These are phyloP conservation scores for Stachybotrys chlorohalonatus DNA, from an alignment of 2,329 filamentous ascomycete species.

Conservation along the genomic window DNA sequence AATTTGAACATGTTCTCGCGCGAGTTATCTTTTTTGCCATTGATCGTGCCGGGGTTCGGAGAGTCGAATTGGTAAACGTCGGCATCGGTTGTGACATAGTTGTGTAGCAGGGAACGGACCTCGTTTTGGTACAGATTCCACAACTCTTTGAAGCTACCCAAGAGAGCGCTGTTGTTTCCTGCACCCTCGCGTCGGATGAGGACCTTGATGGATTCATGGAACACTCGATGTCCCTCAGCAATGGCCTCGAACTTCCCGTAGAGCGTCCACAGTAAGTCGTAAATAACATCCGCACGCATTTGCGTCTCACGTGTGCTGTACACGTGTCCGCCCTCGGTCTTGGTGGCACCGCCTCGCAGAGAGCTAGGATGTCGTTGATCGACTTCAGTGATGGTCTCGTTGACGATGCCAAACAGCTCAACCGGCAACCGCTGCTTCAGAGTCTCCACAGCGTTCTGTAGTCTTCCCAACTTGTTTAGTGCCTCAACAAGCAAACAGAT, in stretches of 20 bases:
- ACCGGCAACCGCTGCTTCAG: slow-evolving; percentile 91
- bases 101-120: slow-evolving; percentile 87
- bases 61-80: slow-evolving; percentile 59
- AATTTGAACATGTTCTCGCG: slow-evolving; percentile 74
- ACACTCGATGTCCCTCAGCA: slow-evolving; percentile 84
- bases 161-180: slow-evolving; percentile 55
- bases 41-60: slow-evolving; percentile 37
- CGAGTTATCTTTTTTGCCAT: slow-evolving; percentile 37
- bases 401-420: slow-evolving; percentile 87
- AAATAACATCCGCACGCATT: slow-evolving; percentile 74
- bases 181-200: slow-evolving; percentile 75
- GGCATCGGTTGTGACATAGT: slow-evolving; percentile 89
- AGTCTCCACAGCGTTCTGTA: slow-evolving; percentile 79
- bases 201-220: slow-evolving; percentile 84
- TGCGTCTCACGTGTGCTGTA: slow-evolving; percentile 64
- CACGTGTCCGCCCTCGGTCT: slow-evolving; percentile 48
- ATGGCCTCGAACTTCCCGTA: slow-evolving; percentile 98
- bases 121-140: slow-evolving; percentile 99
- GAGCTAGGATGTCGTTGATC: slow-evolving; percentile 87
- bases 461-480: slow-evolving; percentile 76
- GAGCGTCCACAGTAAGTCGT: slow-evolving; percentile 83
- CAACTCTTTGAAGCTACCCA: slow-evolving; percentile 86
- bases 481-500: slow-evolving; percentile 81
- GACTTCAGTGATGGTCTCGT: slow-evolving; percentile 89
- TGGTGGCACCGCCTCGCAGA: slow-evolving; percentile 46